Evolutionary conservation across 2,329 filamentous ascomycete species (phyloP).

Genomic region (Coniochaeta sp.): DNA sequence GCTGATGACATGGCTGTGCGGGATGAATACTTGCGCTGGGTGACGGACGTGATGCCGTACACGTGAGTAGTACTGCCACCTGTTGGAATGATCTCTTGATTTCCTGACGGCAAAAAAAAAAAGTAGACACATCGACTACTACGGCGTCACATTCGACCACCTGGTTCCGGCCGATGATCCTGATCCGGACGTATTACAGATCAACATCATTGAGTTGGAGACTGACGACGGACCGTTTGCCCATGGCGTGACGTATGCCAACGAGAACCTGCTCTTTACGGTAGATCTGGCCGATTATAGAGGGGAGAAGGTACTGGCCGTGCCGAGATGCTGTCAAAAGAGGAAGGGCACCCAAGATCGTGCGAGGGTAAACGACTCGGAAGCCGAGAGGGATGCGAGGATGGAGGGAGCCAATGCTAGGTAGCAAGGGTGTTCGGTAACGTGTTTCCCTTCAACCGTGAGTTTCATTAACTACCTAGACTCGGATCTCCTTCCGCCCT

Average conservation of each 20-base stretch:
- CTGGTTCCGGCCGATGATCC: conserved; percentile 25
- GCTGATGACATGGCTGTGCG: not conserved
- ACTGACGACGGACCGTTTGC: conserved; percentile 17
- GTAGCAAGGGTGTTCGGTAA: too few species aligned
- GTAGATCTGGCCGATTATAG: conserved; percentile 28
- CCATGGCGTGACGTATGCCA: conserved; percentile 22
- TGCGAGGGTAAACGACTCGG: conserved; percentile 22
- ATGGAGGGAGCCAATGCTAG: too few species aligned
- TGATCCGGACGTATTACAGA: conserved; percentile 32
- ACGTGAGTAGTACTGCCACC: not conserved
- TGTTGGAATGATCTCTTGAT: not conserved
- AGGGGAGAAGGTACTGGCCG: conserved; percentile 30
- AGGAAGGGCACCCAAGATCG: conserved; percentile 27
- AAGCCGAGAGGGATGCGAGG: not conserved
- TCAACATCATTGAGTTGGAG: conserved; percentile 35
- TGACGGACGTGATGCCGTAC: conserved; percentile 3
- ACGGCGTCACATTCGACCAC: conserved; percentile 34
- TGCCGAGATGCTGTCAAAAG: conserved; percentile 33
- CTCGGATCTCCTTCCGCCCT: too few species aligned
- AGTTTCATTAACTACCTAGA: too few species aligned
- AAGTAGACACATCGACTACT: conserved; percentile 24
- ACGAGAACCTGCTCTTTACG: conserved; percentile 22
- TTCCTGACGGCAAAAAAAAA: too few species aligned
- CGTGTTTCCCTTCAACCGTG: too few species aligned
- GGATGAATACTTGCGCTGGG: conserved; percentile 14